Conservation (phyloP, 2,329 filamentous ascomycete species). For the Rhynchosporium graminicola region DNA sequence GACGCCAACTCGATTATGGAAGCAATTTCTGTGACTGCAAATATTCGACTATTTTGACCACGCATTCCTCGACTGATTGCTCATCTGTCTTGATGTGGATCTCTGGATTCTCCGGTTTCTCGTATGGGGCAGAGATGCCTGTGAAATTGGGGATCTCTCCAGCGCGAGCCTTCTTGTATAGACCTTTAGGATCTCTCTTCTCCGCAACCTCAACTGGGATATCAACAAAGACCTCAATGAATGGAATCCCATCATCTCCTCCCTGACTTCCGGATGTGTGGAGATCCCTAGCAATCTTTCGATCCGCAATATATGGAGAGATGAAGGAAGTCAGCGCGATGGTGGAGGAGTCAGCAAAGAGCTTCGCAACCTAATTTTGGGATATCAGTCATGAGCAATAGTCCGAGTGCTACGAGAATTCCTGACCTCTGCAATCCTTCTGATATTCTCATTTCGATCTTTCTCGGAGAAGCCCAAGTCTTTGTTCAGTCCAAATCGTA, state of each 20-base stretch:
- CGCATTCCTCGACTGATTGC: conserved; percentile 84
- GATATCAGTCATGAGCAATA: not conserved
- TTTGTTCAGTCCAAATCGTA: conserved; percentile 97
- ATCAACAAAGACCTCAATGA: conserved; percentile 93
- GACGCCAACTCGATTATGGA: conserved; percentile 28
- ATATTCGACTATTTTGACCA: conserved; percentile 80
- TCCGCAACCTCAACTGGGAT: conserved; percentile 89
- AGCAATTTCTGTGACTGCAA: conserved; percentile 69
- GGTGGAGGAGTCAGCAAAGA: conserved; percentile 88
- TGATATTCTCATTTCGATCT: conserved; percentile 97
- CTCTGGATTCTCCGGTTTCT: conserved; percentile 83
- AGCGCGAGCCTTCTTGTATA: conserved; percentile 94
- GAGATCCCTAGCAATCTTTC: conserved; percentile 76
- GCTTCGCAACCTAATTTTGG: conserved; percentile 75
- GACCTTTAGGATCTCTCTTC: conserved; percentile 92
- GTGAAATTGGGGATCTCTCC: conserved; percentile 98
- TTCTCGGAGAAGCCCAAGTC: conserved; percentile 92
- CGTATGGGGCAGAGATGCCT: conserved; percentile 91
- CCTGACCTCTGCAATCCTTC: conserved; percentile 80
- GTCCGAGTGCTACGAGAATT: not conserved
- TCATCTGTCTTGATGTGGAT: conserved; percentile 83
- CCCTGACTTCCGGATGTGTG: conserved; percentile 63
- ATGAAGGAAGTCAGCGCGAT: conserved; percentile 96
- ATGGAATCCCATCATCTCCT: conserved; percentile 69
- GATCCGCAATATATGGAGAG: conserved; percentile 87